These are phyloP conservation scores for Ilyonectria mors-panacis DNA, from an alignment of 2,329 filamentous ascomycete genomes.

Conservation along the genomic window DNA sequence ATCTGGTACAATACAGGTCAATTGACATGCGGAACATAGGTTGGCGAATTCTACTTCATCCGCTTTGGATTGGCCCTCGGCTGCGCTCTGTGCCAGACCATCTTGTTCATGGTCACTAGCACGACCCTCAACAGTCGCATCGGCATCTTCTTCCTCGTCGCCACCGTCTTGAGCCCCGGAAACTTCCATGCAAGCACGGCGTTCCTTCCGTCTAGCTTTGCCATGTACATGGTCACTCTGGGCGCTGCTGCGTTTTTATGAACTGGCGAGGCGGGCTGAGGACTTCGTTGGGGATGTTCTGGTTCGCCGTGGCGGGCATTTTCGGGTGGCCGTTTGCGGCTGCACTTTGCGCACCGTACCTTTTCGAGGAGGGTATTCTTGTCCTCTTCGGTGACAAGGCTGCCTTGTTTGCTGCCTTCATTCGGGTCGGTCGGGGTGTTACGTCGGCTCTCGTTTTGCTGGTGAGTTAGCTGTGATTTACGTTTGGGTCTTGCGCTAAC, in stretches of 20 bases:
- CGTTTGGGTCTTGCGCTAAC: not conserved
- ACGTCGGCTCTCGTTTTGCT: conserved; percentile 77
- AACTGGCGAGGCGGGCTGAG: conserved; percentile 86
- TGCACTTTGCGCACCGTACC: conserved; percentile 84
- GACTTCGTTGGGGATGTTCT: conserved; percentile 88
- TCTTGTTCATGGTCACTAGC: conserved; percentile 84
- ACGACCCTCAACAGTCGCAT: conserved; percentile 85
- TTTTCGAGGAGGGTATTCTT: conserved; percentile 81
- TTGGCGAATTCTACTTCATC: conserved; percentile 89
- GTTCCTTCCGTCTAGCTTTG: conserved; percentile 93
- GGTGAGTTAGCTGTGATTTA: conserved; percentile 62
- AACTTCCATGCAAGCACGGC: conserved; percentile 93
- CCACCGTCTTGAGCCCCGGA: conserved; percentile 84
- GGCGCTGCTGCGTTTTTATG: conserved; percentile 91
- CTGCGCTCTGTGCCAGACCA: conserved; percentile 86
- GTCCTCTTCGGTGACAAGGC: conserved; percentile 68
- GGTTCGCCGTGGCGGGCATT: conserved; percentile 88
- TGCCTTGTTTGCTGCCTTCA: conserved; percentile 71
- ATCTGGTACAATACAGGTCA: not conserved
- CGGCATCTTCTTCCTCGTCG: conserved; percentile 86
- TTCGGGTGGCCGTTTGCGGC: conserved; percentile 96
- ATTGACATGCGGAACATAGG: conserved; percentile 52
- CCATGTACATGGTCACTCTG: conserved; percentile 94
- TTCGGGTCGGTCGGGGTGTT: conserved; percentile 77
- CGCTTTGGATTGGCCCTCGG: conserved; percentile 80